These are phyloP conservation scores for Astrothelium subdiscretum DNA, from an alignment of 495 filamentous ascomycete genomes.

Conservation along the genomic window DNA sequence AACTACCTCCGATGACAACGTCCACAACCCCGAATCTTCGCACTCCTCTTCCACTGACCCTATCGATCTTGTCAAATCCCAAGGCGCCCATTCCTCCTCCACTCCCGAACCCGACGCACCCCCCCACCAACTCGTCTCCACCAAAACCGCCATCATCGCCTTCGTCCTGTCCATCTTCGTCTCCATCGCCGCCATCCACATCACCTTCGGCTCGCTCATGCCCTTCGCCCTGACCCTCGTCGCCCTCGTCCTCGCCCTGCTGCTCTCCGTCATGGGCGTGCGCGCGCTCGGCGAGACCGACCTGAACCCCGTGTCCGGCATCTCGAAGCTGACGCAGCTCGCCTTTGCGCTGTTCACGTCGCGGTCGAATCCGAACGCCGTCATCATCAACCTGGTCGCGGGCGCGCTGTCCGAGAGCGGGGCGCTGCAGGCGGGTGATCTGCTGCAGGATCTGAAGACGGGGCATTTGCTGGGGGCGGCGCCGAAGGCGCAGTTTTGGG, in stretches of 20 bases:
- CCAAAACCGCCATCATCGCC: conserved; percentile 56
- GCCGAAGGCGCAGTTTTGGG: conserved; percentile 92
- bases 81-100: conserved; percentile 9
- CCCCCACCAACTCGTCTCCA: conserved; percentile 67
- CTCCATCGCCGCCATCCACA: conserved; percentile 68
- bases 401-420: conserved; percentile 85
- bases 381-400: conserved; percentile 86
- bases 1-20: too few species aligned
- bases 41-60: background rate
- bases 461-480: conserved; percentile 86
- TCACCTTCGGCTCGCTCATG: conserved; percentile 57
- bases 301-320: conserved; percentile 91
- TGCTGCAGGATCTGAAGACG: conserved; percentile 98
- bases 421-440: conserved; percentile 87
- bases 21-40: background rate
- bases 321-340: conserved; percentile 91
- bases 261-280: conserved; percentile 92
- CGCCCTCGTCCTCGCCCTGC: conserved; percentile 74
- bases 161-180: conserved; percentile 64
- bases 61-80: conserved; percentile 1
- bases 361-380: conserved; percentile 58
- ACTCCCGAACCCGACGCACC: conserved; percentile 54
- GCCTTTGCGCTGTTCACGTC: conserved; percentile 86
- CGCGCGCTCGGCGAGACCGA: conserved; percentile 91
- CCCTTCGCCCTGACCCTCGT: conserved; percentile 62